Evolutionary conservation across 163 green algal genomes (phyloP), one percentile per base, ranked within the genome.

Genomic region (Chlorella variabilis): DNA sequence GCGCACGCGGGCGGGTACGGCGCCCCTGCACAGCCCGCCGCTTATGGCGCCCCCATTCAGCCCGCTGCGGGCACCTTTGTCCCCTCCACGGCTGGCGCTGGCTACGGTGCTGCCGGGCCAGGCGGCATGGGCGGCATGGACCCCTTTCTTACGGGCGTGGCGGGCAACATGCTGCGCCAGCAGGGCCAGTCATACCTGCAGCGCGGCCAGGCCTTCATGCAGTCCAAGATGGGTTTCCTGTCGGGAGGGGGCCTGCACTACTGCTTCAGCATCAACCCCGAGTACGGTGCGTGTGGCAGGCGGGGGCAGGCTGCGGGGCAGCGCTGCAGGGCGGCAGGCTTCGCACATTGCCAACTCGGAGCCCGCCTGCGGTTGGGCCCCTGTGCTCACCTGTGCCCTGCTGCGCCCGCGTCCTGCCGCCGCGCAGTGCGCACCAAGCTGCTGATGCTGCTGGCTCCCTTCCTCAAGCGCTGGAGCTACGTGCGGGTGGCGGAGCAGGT

Each of bases 371-470:
- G n/a, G n/a, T n/a, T n/a, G n/a, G n/a, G n/a, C n/a, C n/a, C n/a
- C n/a, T n/a, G n/a, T n/a, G n/a, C n/a, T n/a, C n/a, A n/a, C n/a
- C n/a, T n/a, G n/a, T n/a, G n/a, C n/a, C n/a, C n/a, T n/a, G n/a
- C n/a, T n/a, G n/a, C n/a, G n/a, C n/a, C n/a, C n/a, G n/a, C n/a
- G n/a, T n/a, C n/a, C n/a, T n/a, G n/a, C n/a, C n/a, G n/a, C n/a
- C n/a, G n/a, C 81, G 62, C 90, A 96, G 94, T 98, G 63, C 75
- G 77, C 0, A 93, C 88, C 77, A 99, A 99, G 90, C 86, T 99
- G 58, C 70, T 97, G 58, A 94, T 99, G 88, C 86, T 99, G 74
- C 29, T 97, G 29, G 89, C 88, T 11, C 96, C 96, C 2, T 99
- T 95, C 86, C 86, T 99, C 20, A 85, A 80, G 61, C 88, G 81